phyloP scores from a whole-genome alignment of 129 eudicot species.

The Flaveria robusta region DNA sequence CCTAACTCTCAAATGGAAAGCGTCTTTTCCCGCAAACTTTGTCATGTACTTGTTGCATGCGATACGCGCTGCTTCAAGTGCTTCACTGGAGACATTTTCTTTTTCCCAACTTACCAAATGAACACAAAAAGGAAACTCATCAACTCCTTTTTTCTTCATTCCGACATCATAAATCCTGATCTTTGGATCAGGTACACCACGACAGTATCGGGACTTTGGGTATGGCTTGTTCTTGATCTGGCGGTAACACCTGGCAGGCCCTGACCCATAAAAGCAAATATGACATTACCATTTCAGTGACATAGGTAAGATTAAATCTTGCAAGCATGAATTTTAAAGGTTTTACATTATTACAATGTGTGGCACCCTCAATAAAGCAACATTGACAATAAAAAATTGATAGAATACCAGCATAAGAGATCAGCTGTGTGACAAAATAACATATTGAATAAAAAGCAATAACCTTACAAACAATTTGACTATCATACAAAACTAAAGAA shows the following conservation, averaged over 20 bases:
- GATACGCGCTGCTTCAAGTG: constrained; percentile 89
- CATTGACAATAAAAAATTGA: too few species aligned
- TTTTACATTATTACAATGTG: too few species aligned
- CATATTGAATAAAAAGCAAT: too few species aligned
- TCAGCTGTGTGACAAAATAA: too few species aligned
- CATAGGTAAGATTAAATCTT: too few species aligned
- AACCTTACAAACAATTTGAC: too few species aligned
- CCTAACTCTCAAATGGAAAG: constrained; percentile 85
- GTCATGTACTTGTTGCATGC: constrained; percentile 93
- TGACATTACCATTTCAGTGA: not conserved
- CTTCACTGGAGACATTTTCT: constrained; percentile 87
- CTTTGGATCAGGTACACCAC: constrained; percentile 94
- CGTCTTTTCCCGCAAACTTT: constrained; percentile 84
- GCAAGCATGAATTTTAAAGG: too few species aligned
- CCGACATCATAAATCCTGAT: constrained; percentile 89
- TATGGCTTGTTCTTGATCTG: constrained; percentile 87
- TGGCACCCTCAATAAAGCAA: too few species aligned
- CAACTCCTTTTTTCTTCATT: constrained; percentile 88
- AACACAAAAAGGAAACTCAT: constrained; percentile 83
- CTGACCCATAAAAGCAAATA: constrained; percentile 26
- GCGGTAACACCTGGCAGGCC: constrained; percentile 89
- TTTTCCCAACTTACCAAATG: constrained; percentile 91
- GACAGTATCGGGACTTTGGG: constrained; percentile 77
- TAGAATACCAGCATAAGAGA: too few species aligned
- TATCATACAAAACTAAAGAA: too few species aligned